Evolutionary conservation across 306 rosid species (phyloP).

Genomic region (Argentina anserina): DNA sequence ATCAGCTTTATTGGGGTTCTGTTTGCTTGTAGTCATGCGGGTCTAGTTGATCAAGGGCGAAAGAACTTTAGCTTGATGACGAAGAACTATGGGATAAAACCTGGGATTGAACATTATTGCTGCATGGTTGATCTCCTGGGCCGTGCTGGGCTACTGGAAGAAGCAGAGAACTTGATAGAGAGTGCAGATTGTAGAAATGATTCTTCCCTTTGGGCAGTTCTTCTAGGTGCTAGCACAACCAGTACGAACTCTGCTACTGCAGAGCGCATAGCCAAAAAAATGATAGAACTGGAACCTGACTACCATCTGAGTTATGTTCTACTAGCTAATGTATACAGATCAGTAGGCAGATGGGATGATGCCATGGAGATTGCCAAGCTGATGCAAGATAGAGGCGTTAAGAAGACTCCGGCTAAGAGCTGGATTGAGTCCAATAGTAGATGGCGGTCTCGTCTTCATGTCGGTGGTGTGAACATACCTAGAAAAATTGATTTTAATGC

Average conservation of each 20-base stretch:
- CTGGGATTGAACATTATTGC: slow-evolving; percentile 70
- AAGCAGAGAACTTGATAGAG: slow-evolving; percentile 69
- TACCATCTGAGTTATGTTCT: slow-evolving; percentile 76
- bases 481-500: slow-evolving; percentile 17
- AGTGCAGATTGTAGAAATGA: slow-evolving; percentile 61
- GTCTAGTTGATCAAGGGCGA: slow-evolving; percentile 77
- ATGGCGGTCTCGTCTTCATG: slow-evolving; percentile 31
- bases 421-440: slow-evolving; percentile 56
- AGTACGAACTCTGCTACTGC: slow-evolving; percentile 51
- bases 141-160: slow-evolving; percentile 74
- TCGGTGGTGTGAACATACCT: slow-evolving; percentile 19
- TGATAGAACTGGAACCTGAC: slow-evolving; percentile 67
- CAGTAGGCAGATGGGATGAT: slow-evolving; percentile 78
- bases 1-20: slow-evolving; percentile 71
- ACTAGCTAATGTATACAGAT: slow-evolving; percentile 68
- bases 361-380: slow-evolving; percentile 59
- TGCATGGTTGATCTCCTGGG: slow-evolving; percentile 87
- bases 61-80: slow-evolving; percentile 52
- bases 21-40: slow-evolving; percentile 89
- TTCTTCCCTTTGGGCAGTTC: slow-evolving; percentile 74
- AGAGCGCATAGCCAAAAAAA: slow-evolving; percentile 73
- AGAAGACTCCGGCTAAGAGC: slow-evolving; percentile 74
- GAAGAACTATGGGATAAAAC: slow-evolving; percentile 50
- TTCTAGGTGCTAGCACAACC: slow-evolving; percentile 82
- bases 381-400: slow-evolving; percentile 76